Percentiles rank a stretch among this genome's conserved stretches.
These are phyloP conservation scores for Chlamydomonas sphaeroides DNA, from an alignment of 139 green algal species.

Conservation along the genomic window DNA sequence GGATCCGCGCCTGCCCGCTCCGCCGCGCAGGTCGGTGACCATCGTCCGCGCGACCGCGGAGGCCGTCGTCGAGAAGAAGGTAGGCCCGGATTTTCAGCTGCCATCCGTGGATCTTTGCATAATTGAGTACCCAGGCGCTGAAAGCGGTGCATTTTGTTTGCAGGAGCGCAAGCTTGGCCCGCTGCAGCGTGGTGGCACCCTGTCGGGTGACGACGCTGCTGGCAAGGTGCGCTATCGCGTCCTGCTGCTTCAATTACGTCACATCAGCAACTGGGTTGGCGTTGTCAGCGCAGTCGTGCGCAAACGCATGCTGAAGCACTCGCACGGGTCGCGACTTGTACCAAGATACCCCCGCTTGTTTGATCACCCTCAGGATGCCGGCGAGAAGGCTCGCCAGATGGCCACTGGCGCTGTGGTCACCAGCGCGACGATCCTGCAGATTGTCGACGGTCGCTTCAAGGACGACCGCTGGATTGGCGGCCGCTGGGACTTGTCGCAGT, in stretches of 20 bases:
- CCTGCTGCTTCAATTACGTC: no score
- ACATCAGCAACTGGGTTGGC: not conserved
- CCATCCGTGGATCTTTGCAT: not conserved
- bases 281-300: no score
- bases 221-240: slow-evolving; percentile 72
- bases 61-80: slow-evolving; percentile 39
- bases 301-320: no score
- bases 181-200: slow-evolving; percentile 77
- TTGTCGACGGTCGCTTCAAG: slow-evolving; percentile 84
- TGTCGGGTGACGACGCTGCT: slow-evolving; percentile 70
- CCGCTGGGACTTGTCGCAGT: slow-evolving; percentile 78
- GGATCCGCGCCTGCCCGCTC: no score
- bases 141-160: not conserved
- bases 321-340: no score
- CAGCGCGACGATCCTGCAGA: slow-evolving; percentile 43
- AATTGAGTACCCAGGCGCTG: not conserved
- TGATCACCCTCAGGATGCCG: slow-evolving; percentile 70
- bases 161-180: slow-evolving; percentile 71
- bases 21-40: slow-evolving; percentile 8
- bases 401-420: not conserved
- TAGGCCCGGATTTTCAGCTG: not conserved
- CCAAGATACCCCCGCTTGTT: no score
- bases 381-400: slow-evolving; percentile 40
- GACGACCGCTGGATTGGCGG: slow-evolving; percentile 88
- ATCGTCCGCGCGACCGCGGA: slow-evolving; percentile 41